A percentile compares a stretch with the other conserved stretches of the same genome.
Evolutionary conservation across 192 early-diverging fungal genomes (phyloP).

Genomic region (Entrophospora sp.): DNA sequence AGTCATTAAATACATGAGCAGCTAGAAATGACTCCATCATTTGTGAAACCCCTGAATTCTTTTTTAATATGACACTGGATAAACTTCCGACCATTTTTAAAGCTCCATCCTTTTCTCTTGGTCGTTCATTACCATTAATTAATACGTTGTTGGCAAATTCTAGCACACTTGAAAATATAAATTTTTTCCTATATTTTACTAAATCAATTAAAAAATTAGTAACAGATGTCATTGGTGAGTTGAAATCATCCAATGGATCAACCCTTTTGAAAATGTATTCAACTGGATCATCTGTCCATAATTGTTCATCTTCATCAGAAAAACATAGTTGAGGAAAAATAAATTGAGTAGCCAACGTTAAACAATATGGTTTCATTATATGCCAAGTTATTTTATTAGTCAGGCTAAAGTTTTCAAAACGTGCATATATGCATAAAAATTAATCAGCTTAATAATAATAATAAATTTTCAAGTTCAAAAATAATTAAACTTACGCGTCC

Average conservation of each 20-base stretch:
- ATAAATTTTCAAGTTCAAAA: too few species aligned
- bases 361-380: constrained; percentile 77
- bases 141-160: constrained; percentile 69
- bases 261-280: constrained; percentile 82
- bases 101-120: constrained; percentile 82
- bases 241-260: constrained; percentile 74
- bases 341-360: constrained; percentile 74
- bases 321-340: constrained; percentile 93
- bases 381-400: constrained; percentile 87
- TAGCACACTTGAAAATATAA: constrained; percentile 73
- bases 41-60: constrained; percentile 44
- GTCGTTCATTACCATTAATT: constrained; percentile 56
- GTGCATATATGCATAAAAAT: too few species aligned
- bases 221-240: constrained; percentile 62
- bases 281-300: constrained; percentile 89
- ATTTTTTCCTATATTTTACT: constrained; percentile 66
- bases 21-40: constrained; percentile 82
- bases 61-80: constrained; percentile 56
- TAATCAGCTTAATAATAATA: too few species aligned
- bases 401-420: constrained; percentile 49
- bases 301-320: constrained; percentile 69
- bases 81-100: constrained; percentile 79
- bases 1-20: constrained; percentile 82
- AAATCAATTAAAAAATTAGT: constrained; percentile 71
- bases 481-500: constrained; percentile 51